These are phyloP conservation scores for Pseudogymnoascus sp. DNA, from an alignment of 2,329 filamentous ascomycete genomes.

Conservation along the genomic window DNA sequence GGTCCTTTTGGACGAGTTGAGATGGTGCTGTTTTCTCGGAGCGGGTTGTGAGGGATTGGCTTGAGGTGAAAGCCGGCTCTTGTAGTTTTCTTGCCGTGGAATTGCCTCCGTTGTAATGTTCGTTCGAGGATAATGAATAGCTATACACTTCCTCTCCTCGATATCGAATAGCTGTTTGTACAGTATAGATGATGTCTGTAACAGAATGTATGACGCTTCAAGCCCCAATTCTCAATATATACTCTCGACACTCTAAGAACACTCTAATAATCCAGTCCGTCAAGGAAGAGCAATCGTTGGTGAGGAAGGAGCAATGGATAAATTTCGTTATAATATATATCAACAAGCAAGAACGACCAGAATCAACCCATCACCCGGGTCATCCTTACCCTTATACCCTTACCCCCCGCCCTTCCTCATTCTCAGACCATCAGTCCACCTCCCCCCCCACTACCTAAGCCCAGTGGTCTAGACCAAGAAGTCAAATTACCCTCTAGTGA, in stretches of 20 bases:
- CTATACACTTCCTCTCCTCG: neutral
- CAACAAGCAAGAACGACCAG: neutral
- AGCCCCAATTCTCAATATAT: neutral
- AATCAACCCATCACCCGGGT: neutral
- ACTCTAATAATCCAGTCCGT: slow-evolving; percentile 4
- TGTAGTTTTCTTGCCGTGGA: neutral
- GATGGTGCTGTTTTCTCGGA: neutral
- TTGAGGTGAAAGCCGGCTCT: neutral
- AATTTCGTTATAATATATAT: neutral
- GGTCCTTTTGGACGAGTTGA: neutral
- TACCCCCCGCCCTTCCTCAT: neutral
- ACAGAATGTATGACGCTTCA: slow-evolving; percentile 1
- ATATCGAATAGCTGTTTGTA: neutral
- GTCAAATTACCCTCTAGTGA: neutral
- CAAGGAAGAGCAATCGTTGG: neutral
- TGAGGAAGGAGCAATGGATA: neutral
- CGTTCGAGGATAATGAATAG: neutral
- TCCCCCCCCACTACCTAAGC: neutral
- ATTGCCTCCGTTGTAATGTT: neutral
- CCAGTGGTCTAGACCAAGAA: neutral
- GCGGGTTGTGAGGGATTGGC: neutral
- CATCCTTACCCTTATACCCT: neutral
- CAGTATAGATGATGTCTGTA: neutral
- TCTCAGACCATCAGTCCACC: neutral
- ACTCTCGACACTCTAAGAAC: neutral